Evolutionary conservation across 1,284 basidiomycete species (phyloP), one percentile per base, ranked within the genome.

Genomic region (Lentinula novae-zelandiae): DNA sequence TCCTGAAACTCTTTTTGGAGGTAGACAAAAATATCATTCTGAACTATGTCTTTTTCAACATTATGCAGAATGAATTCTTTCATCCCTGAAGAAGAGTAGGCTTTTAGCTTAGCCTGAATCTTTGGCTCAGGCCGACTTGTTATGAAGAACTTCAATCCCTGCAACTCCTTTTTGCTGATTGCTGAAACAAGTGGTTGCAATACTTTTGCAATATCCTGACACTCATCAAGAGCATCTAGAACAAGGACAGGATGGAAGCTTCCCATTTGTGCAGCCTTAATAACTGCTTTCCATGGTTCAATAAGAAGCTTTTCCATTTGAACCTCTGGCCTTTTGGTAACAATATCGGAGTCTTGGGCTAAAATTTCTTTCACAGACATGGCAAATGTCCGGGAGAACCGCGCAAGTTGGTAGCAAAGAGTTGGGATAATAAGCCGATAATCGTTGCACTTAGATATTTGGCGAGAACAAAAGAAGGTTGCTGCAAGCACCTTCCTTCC

Each of bases 1-100:
- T n/a, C 31, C 9, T 51, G 5, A 7, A 58, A n/a, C 17, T 58
- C 50, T 31, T 10, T 15, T 4, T n/a, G 5, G 9, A 68, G 9
- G 62, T 65, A 68, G 17, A n/a, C 42, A 5, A 31, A n/a, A 55
- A 68, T 68, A 39, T 67, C 67, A 20, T 57, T 53, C 55, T 60
- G 31, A 2, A 55, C 53, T 12, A 44, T 31, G 2, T 17, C 22
- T 31, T 58, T 10, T 51, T 67, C 67, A 6, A 68, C 60, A 39
- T 68, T 58, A 54, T 68, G 67, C 13, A 68, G 60, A 38, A 49
- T 42, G 15, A 56, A 56, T 38, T 38, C 31, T 17, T 55, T 31
- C 36, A 50, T n/a, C 5, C 27, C 5, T 8, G 44, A 5, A 57
- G 20, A 17, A 4, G 6, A 12, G 8, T 31, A 12, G 5, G 46